Evolutionary conservation across 208 protist species (phyloP), one percentile per base, ranked within the genome.

Genomic region (Trypanosoma melophagium): DNA sequence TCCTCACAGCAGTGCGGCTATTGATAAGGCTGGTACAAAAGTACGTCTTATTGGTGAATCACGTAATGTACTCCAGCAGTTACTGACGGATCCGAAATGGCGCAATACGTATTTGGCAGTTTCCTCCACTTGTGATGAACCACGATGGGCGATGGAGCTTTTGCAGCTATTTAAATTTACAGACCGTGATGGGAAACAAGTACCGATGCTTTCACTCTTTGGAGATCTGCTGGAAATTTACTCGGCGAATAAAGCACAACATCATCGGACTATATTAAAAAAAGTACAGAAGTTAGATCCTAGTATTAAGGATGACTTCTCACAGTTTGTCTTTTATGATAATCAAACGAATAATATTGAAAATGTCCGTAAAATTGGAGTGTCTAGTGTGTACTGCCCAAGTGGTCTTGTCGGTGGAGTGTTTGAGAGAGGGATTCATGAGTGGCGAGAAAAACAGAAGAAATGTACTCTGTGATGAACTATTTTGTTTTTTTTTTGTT

Each of bases 321-420:
- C 70, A 7, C 75, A 96, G 35, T 89, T 96, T 76, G 61, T 97
- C 10, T 97, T 96, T 60, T 97, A 96, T 74, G 91, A 97, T 60
- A 96, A 96, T 61, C 87, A 96, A 60, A 84, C 41, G 1, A 79
- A 94, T 47, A 97, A 97, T 62, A 80, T 89, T 55, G 44, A 67
- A 17, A 69, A 80, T 63, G 93, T 96, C 14, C 85, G 83, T 12
- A 25, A n/a, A 16, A 51, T 95, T 25, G 91, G 91, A 22, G 91
- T 96, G 25, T 54, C 78, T 38, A 89, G 81, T 72, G 86, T 76
- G 28, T 93, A 95, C 71, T 94, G 87, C 66, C 76, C 80, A 2
- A 51, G 80, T 61, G 93, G 93, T 14, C 86, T 97, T 72, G 84
- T 81, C 22, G 22, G 44, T 5, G 85, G 80, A 0, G 81, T 79